These are phyloP conservation scores for Trametes versicolor DNA, from an alignment of 1,284 basidiomycete species.

Conservation along the genomic window DNA sequence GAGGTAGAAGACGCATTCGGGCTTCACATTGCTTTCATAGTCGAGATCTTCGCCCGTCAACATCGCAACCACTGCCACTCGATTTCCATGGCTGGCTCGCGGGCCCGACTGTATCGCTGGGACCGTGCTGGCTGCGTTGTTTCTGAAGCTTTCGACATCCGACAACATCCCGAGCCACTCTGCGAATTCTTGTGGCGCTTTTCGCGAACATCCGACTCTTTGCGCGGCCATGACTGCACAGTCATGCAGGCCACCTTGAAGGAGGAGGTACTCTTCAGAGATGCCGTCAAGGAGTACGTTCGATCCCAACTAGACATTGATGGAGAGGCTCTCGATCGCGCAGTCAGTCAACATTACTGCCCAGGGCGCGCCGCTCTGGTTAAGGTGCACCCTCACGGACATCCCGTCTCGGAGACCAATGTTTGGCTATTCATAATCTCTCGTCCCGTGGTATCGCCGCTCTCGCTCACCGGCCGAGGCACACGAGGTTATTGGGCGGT, in stretches of 20 bases:
- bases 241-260: background rate
- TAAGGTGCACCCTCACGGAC: background rate
- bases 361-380: background rate
- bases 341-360: background rate
- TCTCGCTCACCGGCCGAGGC: background rate
- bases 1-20: background rate
- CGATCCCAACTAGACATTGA: background rate
- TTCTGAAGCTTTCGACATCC: slow-evolving; percentile 19
- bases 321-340: background rate
- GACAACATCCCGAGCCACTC: slow-evolving; percentile 4
- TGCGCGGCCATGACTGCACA: slow-evolving; percentile 19
- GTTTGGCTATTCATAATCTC: slow-evolving; percentile 16
- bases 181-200: slow-evolving; percentile 20
- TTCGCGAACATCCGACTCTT: background rate
- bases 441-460: slow-evolving; percentile 16
- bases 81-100: slow-evolving; percentile 8
- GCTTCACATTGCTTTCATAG: slow-evolving; percentile 13
- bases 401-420: no score
- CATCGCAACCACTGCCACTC: slow-evolving; percentile 17
- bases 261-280: slow-evolving; percentile 1
- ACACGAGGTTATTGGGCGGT: slow-evolving; percentile 27
- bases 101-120: slow-evolving; percentile 18
- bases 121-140: slow-evolving; percentile 21
- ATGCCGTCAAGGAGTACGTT: slow-evolving; percentile 3
- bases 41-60: slow-evolving; percentile 23